phyloP scores from a whole-genome alignment of 345 rosid species.

The Angophora floribunda region DNA sequence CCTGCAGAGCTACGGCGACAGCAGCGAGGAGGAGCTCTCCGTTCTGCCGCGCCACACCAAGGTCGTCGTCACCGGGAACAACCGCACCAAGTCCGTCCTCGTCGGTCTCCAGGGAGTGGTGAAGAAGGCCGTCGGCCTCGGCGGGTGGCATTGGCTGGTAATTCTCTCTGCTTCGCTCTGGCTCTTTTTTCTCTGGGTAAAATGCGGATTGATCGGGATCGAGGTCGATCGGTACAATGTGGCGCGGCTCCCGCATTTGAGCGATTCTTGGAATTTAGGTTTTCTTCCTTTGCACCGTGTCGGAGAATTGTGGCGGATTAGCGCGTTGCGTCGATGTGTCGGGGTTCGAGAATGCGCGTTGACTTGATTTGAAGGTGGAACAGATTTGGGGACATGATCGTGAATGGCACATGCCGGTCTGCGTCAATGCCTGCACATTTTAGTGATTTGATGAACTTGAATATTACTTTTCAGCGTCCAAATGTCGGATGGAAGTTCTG shows the following conservation, averaged over 20 bases:
- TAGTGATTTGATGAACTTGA: neutral
- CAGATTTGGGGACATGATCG: neutral
- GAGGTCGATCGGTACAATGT: neutral
- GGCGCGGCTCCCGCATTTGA: neutral
- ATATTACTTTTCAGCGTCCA: neutral
- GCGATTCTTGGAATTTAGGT: neutral
- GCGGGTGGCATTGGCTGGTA: constrained; percentile 99
- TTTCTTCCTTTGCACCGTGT: neutral
- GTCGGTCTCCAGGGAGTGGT: constrained; percentile 97
- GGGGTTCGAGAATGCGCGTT: neutral
- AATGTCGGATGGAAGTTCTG: neutral
- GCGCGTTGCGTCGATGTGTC: neutral
- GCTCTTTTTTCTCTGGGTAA: neutral
- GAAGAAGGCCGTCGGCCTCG: constrained; percentile 96
- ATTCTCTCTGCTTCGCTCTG: neutral
- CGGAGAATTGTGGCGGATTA: neutral
- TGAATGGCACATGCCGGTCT: neutral
- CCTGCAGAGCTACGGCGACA: constrained; percentile 73
- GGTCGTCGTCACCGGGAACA: constrained; percentile 97
- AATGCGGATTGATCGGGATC: constrained; percentile 18
- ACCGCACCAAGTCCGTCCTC: constrained; percentile 93
- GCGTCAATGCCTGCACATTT: neutral
- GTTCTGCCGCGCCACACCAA: constrained; percentile 96
- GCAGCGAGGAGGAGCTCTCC: constrained; percentile 91
- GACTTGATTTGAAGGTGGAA: neutral